These are phyloP conservation scores for Lupinus albus DNA, from an alignment of 306 rosid species.

Conservation along the genomic window DNA sequence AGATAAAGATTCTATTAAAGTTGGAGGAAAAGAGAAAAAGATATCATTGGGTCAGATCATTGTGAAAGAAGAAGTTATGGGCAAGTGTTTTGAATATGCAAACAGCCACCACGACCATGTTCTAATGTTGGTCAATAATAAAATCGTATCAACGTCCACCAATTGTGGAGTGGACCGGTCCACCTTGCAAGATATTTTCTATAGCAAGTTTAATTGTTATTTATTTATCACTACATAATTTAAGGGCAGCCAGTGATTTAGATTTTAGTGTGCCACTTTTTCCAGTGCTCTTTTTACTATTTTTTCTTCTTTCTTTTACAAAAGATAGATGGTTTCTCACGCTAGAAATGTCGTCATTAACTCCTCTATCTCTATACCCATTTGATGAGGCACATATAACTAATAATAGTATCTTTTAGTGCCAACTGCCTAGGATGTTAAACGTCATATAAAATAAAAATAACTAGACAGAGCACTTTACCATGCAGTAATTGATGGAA, in stretches of 20 bases:
- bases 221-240: slow-evolving; percentile 11
- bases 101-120: slow-evolving; percentile 32
- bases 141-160: not conserved
- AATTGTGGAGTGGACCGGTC: not conserved
- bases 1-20: slow-evolving; percentile 38
- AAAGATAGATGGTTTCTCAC: slow-evolving; percentile 48
- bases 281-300: slow-evolving; percentile 35
- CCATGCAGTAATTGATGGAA: slow-evolving; percentile 8
- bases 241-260: slow-evolving; percentile 37
- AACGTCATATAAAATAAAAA: slow-evolving; percentile 38
- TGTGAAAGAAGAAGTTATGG: slow-evolving; percentile 43
- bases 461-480: slow-evolving; percentile 53
- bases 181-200: too few relatives aligned
- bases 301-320: slow-evolving; percentile 5
- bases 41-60: slow-evolving; percentile 39
- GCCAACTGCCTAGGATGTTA: slow-evolving; percentile 38
- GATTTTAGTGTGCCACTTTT: slow-evolving; percentile 35
- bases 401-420: slow-evolving; percentile 29
- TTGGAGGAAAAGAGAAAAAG: slow-evolving; percentile 37
- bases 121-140: slow-evolving; percentile 32
- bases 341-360: slow-evolving; percentile 51
- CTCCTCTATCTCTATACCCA: slow-evolving; percentile 44
- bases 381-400: not conserved
- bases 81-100: slow-evolving; percentile 36
- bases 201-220: too few relatives aligned